Conservation (phyloP, 2,329 filamentous ascomycete genomes). For the Immersiporthe knoxdaviesiana region DNA sequence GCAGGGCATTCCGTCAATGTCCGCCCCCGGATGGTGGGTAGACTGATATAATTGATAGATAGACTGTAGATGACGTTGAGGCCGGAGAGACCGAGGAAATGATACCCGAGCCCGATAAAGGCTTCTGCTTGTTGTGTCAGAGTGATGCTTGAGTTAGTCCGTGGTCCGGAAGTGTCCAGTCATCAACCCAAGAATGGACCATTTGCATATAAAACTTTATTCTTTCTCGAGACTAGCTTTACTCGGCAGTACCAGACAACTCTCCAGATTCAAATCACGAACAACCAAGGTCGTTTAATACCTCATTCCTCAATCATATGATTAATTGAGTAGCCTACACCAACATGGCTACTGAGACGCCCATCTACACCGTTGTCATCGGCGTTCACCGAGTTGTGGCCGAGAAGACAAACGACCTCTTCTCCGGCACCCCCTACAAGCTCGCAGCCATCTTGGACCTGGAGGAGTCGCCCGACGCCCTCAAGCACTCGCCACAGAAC, state of each 20-base stretch:
- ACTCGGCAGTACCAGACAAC: neutral
- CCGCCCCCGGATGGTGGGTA: neutral
- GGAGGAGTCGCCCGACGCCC: constrained; percentile 8
- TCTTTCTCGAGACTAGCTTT: neutral
- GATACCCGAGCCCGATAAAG: neutral
- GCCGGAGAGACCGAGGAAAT: neutral
- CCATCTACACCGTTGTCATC: neutral
- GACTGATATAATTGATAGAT: no score
- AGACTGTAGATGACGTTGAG: no score
- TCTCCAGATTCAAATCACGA: neutral
- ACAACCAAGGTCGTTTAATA: neutral
- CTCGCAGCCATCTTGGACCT: constrained; percentile 17
- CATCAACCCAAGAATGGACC: no score
- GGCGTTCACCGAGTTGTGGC: neutral
- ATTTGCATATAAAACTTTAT: neutral
- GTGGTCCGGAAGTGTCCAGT: no score
- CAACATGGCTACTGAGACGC: neutral
- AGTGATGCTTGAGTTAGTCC: no score
- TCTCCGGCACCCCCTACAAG: constrained; percentile 2
- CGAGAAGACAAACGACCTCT: neutral
- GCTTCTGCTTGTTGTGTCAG: no score
- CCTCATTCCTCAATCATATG: neutral
- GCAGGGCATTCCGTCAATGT: neutral
- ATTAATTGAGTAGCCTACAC: neutral
- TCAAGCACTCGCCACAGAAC: constrained; percentile 17